phyloP scores from a whole-genome alignment of 2,329 filamentous ascomycete genomes.

The Claviceps arundinis region DNA sequence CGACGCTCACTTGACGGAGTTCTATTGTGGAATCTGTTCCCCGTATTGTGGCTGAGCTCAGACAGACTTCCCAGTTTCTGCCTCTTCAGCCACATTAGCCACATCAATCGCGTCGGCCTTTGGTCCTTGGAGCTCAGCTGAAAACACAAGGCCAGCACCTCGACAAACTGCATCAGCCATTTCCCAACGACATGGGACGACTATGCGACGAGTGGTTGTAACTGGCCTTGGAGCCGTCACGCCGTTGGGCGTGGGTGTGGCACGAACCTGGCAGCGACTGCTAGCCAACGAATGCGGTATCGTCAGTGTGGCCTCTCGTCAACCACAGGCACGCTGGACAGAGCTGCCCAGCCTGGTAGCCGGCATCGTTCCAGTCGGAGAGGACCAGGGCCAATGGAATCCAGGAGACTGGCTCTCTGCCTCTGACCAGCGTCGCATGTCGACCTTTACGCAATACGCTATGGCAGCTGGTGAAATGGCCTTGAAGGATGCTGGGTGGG shows the following conservation, averaged over 20 bases:
- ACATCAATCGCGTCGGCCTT: no score
- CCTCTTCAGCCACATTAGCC: no score
- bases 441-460: conserved; percentile 84
- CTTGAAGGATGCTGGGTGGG: conserved; percentile 69
- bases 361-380: conserved; percentile 54
- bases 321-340: conserved; percentile 45
- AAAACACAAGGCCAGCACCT: no score
- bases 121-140: no score
- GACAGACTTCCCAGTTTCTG: no score
- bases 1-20: no score
- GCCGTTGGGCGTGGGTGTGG: conserved; percentile 68
- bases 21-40: no score
- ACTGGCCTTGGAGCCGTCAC: conserved; percentile 74
- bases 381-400: conserved; percentile 33
- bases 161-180: neutral
- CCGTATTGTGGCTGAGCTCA: no score
- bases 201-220: conserved; percentile 64
- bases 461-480: conserved; percentile 80
- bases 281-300: conserved; percentile 71
- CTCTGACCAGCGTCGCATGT: conserved; percentile 61
- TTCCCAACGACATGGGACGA: conserved; percentile 23
- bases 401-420: conserved; percentile 39
- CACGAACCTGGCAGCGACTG: conserved; percentile 67
- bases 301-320: conserved; percentile 52
- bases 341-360: conserved; percentile 75